A percentile compares a stretch with the other conserved stretches of the same genome.
These are phyloP conservation scores for Torulaspora franciscae DNA, from an alignment of 805 yeast genomes.

Conservation along the genomic window DNA sequence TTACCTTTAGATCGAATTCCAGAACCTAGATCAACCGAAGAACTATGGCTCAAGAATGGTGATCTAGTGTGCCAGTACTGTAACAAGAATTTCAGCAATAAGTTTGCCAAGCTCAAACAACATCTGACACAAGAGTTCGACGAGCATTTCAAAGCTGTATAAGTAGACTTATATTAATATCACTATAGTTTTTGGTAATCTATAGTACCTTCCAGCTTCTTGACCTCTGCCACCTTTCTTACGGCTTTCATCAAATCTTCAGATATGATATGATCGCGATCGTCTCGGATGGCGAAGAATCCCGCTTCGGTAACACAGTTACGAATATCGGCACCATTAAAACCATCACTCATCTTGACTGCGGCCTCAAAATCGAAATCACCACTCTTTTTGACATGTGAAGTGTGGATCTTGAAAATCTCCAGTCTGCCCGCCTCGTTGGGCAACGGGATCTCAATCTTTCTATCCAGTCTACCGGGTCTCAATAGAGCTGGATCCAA, in stretches of 20 bases:
- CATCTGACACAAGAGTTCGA: conserved; percentile 41
- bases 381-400: conserved; percentile 81
- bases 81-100: conserved; percentile 38
- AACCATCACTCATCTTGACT: conserved; percentile 98
- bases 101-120: conserved; percentile 41
- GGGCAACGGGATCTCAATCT: conserved; percentile 91
- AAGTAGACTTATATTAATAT: conserved; percentile 3
- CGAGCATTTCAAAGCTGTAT: conserved; percentile 16
- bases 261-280: conserved; percentile 89
- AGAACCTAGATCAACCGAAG: conserved; percentile 40
- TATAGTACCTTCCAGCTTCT: conserved; percentile 92
- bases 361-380: conserved; percentile 96
- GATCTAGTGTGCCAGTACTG: conserved; percentile 44
- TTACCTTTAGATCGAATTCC: conserved; percentile 39
- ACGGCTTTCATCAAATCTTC: conserved; percentile 97
- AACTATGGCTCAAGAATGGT: conserved; percentile 24
- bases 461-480: conserved; percentile 96
- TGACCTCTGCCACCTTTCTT: conserved; percentile 92
- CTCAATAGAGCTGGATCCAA: conserved; percentile 94
- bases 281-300: conserved; percentile 95
- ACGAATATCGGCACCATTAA: conserved; percentile 97
- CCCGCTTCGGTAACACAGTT: conserved; percentile 98
- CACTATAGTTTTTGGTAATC: conserved; percentile 85
- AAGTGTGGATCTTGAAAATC: conserved; percentile 87
- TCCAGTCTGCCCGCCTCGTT: conserved; percentile 94